These are phyloP conservation scores for Agastache rugosa DNA, from an alignment of 257 asterid species.

Conservation along the genomic window DNA sequence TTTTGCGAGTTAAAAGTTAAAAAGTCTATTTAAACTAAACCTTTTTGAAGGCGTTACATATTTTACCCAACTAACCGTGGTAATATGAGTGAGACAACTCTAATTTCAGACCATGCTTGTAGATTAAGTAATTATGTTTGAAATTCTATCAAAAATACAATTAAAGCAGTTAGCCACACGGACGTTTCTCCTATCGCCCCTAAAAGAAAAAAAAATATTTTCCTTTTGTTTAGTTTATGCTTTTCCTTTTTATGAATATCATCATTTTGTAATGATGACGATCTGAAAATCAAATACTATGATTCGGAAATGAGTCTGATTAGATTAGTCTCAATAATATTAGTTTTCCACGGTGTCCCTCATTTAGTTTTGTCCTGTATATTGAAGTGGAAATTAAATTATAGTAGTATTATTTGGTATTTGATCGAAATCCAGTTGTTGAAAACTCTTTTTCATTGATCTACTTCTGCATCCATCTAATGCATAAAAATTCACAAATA, in stretches of 20 bases:
- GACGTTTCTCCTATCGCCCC: conserved; percentile 1
- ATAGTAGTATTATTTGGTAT: neutral
- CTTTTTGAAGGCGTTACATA: neutral
- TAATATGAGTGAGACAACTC: neutral
- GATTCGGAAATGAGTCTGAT: conserved; percentile 28
- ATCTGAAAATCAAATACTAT: conserved; percentile 8
- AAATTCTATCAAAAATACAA: neutral
- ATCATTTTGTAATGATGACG: conserved; percentile 28
- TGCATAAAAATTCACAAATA: no score
- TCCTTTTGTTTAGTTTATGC: no score
- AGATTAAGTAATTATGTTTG: neutral
- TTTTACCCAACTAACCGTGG: neutral
- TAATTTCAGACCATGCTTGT: conserved; percentile 5
- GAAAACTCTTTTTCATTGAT: neutral
- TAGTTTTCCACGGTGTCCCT: neutral
- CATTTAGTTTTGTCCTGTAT: neutral
- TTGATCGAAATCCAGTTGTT: neutral
- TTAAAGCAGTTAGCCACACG: neutral
- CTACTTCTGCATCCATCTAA: no score
- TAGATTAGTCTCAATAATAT: neutral
- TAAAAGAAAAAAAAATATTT: neutral
- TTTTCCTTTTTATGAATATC: neutral
- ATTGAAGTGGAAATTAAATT: neutral
- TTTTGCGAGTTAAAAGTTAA: neutral
- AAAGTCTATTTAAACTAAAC: neutral